Percentiles rank a stretch among this genome's conserved stretches.
Evolutionary conservation across 768 basidiomycete species (phyloP).

Genomic region (Boletus insuetus): DNA sequence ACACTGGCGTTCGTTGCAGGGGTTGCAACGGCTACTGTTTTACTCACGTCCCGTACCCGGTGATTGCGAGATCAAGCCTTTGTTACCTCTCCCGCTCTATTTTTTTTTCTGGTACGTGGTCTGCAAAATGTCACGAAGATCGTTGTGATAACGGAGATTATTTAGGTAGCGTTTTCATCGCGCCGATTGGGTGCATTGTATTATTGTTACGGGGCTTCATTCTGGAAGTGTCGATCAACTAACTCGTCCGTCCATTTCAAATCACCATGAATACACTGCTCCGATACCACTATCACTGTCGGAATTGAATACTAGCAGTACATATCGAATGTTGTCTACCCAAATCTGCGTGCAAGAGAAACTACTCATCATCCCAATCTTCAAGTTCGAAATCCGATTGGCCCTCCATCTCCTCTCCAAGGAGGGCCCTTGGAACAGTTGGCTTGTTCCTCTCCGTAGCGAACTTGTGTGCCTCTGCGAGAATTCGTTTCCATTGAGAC

Average conservation of each 20-base stretch:
- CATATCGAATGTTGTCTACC: too few relatives aligned
- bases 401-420: neutral
- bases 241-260: too few relatives aligned
- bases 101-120: constrained; percentile 11
- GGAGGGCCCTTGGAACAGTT: too few relatives aligned
- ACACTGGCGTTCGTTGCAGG: constrained; percentile 44
- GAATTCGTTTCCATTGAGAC: neutral
- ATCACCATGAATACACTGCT: too few relatives aligned
- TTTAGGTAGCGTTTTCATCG: too few relatives aligned
- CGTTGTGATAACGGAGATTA: too few relatives aligned
- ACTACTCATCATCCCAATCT: neutral
- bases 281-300: too few relatives aligned
- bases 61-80: constrained; percentile 15
- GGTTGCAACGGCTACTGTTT: constrained; percentile 35
- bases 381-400: constrained; percentile 1
- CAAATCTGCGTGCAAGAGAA: too few relatives aligned
- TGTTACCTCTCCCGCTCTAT: neutral
- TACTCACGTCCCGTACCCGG: constrained; percentile 31
- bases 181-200: too few relatives aligned
- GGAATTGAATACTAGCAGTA: too few relatives aligned
- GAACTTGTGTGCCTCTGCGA: neutral
- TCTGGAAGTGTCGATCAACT: too few relatives aligned
- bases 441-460: neutral
- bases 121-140: neutral
- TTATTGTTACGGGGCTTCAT: too few relatives aligned